These are phyloP conservation scores for Cyanidium caldarium DNA, from an alignment of 23 red algal genomes.

Conservation along the genomic window DNA sequence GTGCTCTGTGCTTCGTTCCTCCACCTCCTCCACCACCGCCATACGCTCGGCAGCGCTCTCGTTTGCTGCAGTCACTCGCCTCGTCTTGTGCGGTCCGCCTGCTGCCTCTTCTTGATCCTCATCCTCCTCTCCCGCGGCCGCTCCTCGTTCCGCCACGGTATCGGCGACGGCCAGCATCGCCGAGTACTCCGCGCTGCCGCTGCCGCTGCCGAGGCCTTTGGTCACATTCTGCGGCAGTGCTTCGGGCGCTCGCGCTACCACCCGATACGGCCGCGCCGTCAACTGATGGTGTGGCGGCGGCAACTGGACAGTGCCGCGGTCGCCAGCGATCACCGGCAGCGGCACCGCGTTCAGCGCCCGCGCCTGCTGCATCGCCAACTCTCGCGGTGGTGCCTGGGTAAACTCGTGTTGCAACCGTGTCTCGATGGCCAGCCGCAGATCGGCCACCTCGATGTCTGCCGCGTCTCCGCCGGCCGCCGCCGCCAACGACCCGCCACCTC, in stretches of 20 bases:
- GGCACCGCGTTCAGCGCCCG: conserved; percentile 21
- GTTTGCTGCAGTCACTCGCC: no score
- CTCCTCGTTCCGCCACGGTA: no score
- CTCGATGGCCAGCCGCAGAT: conserved; percentile 60
- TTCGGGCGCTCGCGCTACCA: not conserved
- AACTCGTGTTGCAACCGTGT: conserved; percentile 29
- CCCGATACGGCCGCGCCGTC: conserved; percentile 11
- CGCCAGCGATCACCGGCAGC: conserved; percentile 1
- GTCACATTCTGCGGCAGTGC: no score
- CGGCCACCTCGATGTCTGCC: conserved; percentile 37
- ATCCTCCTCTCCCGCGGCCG: no score
- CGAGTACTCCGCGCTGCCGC: no score
- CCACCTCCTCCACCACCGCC: no score
- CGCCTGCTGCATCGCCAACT: conserved; percentile 4
- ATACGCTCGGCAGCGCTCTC: no score
- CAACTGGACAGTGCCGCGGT: conserved; percentile 14
- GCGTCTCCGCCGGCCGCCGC: not conserved
- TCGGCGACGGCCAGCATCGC: no score
- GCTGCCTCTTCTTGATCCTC: no score
- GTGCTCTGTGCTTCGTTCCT: no score
- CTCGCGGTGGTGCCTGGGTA: conserved; percentile 58
- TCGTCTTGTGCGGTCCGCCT: no score
- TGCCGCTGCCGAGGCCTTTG: no score
- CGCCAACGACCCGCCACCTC: not conserved
- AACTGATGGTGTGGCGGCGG: conserved; percentile 11